Base-by-base conservation (phyloP, 2,329 filamentous ascomycete species). In the Scedosporium minutisporum region DNA sequence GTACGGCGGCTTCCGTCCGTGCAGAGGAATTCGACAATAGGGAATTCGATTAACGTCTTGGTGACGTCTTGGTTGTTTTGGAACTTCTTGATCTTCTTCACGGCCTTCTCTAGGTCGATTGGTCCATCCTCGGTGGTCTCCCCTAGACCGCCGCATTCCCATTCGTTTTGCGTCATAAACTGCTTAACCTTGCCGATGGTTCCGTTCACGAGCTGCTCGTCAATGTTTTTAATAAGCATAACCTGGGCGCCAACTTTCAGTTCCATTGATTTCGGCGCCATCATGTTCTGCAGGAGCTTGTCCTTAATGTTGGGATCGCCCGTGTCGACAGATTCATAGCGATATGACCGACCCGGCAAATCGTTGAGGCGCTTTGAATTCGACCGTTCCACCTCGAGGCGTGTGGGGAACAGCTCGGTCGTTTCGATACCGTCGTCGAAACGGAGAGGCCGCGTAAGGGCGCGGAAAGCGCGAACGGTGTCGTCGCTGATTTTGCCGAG, bases 191-290 rank as follows among this genome's bases (percentile, higher is more conserved):
- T 93, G 25, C 95, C 95, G 9, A 99, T 80, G 0, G 93, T 96
- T 4, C 95, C 95, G 71, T 99, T 99, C 67, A 97, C 95, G 0
- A 99, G 82, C 0, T 85, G 87, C 46, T 96, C 91, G 70, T 99
- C 95, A 76, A 97, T 88, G 69, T 99, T 99, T 75, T 99, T 99
- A 80, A 99, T 97, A n/a, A 99, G 80, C 95, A 99, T 99, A 55
- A 99, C 96, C 72, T 99, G 96, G 0, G 95, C 91, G 9, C 92
- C 91, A 65, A 95, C 88, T 74, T 97, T 97, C 33, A 99, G 77
- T 41, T 89, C 85, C 21, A 99, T 84, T 0, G 76, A 71, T 68
- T 88, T 88, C 0, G 95, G 93, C 0, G 95, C 93, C 90, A 99
- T 97, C 85, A 96, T 96, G 70, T 93, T 96, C 5, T 83, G 75